phyloP scores from a whole-genome alignment of 768 basidiomycete genomes.

The Kwoniella bestiolae region DNA sequence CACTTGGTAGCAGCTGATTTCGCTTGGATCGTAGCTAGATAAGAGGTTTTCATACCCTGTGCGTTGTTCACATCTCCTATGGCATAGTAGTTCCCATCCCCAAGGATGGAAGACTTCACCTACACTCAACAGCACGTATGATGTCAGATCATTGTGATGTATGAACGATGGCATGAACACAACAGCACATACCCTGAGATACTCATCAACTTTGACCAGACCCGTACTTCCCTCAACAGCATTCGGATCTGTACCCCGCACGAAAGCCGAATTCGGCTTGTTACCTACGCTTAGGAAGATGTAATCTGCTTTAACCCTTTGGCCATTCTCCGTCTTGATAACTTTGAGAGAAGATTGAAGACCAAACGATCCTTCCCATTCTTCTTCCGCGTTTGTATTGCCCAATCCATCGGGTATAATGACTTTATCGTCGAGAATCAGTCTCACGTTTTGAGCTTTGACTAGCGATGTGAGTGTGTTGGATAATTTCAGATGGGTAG shows the following conservation, averaged over 20 bases:
- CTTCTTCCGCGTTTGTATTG: background rate
- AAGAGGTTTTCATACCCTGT: conserved; percentile 44
- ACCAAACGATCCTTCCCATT: conserved; percentile 42
- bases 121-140: conserved; percentile 2
- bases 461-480: conserved; percentile 29
- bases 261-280: conserved; percentile 37
- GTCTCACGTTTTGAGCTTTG: conserved; percentile 25
- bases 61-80: conserved; percentile 46
- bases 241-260: conserved; percentile 33
- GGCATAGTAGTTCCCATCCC: conserved; percentile 43
- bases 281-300: conserved; percentile 52
- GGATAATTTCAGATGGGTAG: conserved; percentile 8
- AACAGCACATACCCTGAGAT: conserved; percentile 27
- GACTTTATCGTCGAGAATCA: conserved; percentile 22
- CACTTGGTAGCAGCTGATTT: conserved; percentile 36
- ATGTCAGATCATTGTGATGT: too few relatives aligned
- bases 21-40: conserved; percentile 32
- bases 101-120: conserved; percentile 24
- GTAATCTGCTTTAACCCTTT: conserved; percentile 43
- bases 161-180: too few relatives aligned
- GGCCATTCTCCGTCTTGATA: conserved; percentile 39
- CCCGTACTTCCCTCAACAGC: conserved; percentile 31
- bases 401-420: conserved; percentile 26
- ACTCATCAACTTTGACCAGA: conserved; percentile 46
- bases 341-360: conserved; percentile 31